Percentiles rank a stretch among this genome's conserved stretches.
Conservation (phyloP, 306 rosid species). For the Fragaria vesca region DNA sequence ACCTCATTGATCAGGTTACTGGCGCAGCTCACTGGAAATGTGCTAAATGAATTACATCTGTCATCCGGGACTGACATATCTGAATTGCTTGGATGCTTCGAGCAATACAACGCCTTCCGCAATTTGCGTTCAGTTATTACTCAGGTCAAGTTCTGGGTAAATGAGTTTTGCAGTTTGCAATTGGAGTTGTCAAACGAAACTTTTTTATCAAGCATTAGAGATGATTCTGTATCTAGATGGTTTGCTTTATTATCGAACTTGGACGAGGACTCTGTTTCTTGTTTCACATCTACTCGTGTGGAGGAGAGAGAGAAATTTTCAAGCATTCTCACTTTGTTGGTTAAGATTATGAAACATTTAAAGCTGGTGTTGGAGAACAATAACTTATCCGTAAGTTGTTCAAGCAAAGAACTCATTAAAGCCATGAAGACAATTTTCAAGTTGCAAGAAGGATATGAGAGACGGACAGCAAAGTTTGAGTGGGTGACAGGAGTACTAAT, state of each 20-base stretch:
- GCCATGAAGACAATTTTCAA: slow-evolving; percentile 49
- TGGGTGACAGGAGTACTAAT: slow-evolving; percentile 81
- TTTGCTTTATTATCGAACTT: slow-evolving; percentile 40
- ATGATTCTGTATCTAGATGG: slow-evolving; percentile 48
- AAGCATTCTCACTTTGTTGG: slow-evolving; percentile 47
- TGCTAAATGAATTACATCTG: slow-evolving; percentile 78
- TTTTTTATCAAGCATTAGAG: slow-evolving; percentile 30
- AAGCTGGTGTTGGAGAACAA: slow-evolving; percentile 36
- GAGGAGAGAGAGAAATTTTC: slow-evolving; percentile 49
- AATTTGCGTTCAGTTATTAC: slow-evolving; percentile 51
- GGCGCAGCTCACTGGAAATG: slow-evolving; percentile 82
- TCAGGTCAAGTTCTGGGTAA: slow-evolving; percentile 56
- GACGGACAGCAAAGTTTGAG: slow-evolving; percentile 69
- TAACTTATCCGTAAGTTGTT: slow-evolving; percentile 34
- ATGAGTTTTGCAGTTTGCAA: slow-evolving; percentile 50
- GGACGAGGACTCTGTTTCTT: slow-evolving; percentile 36
- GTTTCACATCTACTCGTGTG: slow-evolving; percentile 32
- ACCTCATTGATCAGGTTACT: slow-evolving; percentile 78
- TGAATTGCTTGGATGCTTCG: slow-evolving; percentile 91
- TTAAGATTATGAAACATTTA: slow-evolving; percentile 56
- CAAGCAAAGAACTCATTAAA: slow-evolving; percentile 53
- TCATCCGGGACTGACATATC: slow-evolving; percentile 93
- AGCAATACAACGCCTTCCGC: slow-evolving; percentile 77
- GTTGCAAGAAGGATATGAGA: slow-evolving; percentile 52
- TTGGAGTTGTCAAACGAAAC: slow-evolving; percentile 39